These are phyloP conservation scores for Amanita fuliginea DNA, from an alignment of 768 basidiomycete genomes.

Conservation along the genomic window DNA sequence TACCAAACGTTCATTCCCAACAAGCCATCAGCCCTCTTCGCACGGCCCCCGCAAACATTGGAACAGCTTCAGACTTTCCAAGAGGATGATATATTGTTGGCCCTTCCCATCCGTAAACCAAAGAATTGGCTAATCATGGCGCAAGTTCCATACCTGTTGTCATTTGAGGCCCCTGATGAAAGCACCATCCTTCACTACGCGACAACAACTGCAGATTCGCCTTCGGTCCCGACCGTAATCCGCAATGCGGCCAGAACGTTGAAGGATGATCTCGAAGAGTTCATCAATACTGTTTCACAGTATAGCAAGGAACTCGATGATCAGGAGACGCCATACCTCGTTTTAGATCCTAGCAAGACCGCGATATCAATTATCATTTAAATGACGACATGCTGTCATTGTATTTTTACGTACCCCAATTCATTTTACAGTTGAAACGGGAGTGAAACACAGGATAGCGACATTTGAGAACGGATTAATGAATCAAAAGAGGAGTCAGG, in stretches of 20 bases:
- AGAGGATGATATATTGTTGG: slow-evolving; percentile 12
- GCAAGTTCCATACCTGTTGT: slow-evolving; percentile 19
- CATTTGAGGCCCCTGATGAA: slow-evolving; percentile 16
- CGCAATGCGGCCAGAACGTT: slow-evolving; percentile 7
- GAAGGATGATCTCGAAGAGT: slow-evolving; percentile 11
- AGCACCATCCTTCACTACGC: slow-evolving; percentile 17
- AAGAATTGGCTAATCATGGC: slow-evolving; percentile 19
- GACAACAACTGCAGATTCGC: slow-evolving; percentile 8
- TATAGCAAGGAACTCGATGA: slow-evolving; percentile 18
- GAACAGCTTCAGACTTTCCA: slow-evolving; percentile 10
- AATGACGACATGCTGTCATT: not conserved
- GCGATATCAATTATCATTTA: slow-evolving; percentile 19
- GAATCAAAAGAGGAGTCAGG: no score
- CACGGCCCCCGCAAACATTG: slow-evolving; percentile 14
- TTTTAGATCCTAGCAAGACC: slow-evolving; percentile 16
- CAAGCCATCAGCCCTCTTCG: slow-evolving; percentile 17
- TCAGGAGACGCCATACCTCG: slow-evolving; percentile 17
- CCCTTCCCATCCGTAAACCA: slow-evolving; percentile 15
- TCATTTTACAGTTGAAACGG: no score
- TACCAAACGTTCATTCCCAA: slow-evolving; percentile 22
- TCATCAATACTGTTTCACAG: slow-evolving; percentile 9
- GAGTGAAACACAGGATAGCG: no score
- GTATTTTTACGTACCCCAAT: no score
- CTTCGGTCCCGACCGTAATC: not conserved
- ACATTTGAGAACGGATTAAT: no score